These are phyloP conservation scores for Leucoagaricus sp. DNA, from an alignment of 1,284 basidiomycete species.

Conservation along the genomic window DNA sequence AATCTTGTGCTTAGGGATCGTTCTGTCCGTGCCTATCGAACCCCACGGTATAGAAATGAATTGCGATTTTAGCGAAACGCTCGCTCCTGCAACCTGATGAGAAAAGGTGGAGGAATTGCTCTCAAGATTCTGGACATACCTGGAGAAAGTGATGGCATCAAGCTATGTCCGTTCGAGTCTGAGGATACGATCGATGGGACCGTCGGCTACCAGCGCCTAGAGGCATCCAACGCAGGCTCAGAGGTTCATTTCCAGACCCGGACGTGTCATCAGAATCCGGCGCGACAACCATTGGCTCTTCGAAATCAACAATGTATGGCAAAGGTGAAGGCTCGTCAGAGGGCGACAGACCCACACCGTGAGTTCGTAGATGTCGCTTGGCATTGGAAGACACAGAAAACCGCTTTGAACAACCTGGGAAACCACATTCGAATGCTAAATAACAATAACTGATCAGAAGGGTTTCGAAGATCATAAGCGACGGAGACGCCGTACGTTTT, in stretches of 20 bases:
- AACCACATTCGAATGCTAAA: conserved; percentile 57
- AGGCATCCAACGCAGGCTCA: conserved; percentile 24
- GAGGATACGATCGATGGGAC: background rate
- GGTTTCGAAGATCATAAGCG: no score
- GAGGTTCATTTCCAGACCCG: conserved; percentile 9
- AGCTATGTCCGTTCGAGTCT: background rate
- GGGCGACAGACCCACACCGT: conserved; percentile 35
- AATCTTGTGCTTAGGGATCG: no score
- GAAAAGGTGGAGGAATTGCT: no score
- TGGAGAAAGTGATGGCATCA: background rate
- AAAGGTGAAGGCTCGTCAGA: conserved; percentile 17
- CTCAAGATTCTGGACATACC: background rate
- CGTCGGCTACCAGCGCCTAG: conserved; percentile 15
- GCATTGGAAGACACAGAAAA: conserved; percentile 70
- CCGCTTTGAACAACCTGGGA: conserved; percentile 52
- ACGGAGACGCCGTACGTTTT: conserved; percentile 45
- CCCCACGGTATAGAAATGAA: no score
- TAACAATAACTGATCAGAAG: background rate
- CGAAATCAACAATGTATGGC: conserved; percentile 30
- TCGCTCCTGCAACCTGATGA: no score
- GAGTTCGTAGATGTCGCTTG: conserved; percentile 60
- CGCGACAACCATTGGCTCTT: conserved; percentile 25
- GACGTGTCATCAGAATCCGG: conserved; percentile 2
- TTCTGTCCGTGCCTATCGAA: no score
- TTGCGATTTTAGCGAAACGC: no score